Conservation (phyloP, 2,329 filamentous ascomycete genomes). For the Hypoxylon sp. region DNA sequence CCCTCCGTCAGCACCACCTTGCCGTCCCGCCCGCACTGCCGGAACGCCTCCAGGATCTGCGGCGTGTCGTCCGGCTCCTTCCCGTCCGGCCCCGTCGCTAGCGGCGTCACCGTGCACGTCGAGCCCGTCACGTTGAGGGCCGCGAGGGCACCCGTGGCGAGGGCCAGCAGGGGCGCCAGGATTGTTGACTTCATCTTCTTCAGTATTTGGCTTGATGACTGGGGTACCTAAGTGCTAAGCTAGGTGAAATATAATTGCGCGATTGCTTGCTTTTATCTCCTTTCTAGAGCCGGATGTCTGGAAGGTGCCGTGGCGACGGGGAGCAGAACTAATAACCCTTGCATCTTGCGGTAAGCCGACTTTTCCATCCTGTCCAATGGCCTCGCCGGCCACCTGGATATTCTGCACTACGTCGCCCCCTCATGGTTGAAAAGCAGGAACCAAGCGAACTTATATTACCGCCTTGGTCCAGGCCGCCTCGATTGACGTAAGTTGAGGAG, state of each 20-base stretch:
- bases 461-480: slow-evolving; percentile 33
- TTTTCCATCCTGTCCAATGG: slow-evolving; percentile 15
- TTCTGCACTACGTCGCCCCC: slow-evolving; percentile 26
- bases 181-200: slow-evolving; percentile 31
- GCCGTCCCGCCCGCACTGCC: slow-evolving; percentile 60
- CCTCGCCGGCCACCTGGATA: slow-evolving; percentile 9
- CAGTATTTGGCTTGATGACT: not conserved
- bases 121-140: slow-evolving; percentile 46
- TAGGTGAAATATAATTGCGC: slow-evolving; percentile 16
- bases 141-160: slow-evolving; percentile 33
- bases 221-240: not conserved
- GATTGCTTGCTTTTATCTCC: slow-evolving; percentile 19
- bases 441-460: slow-evolving; percentile 34
- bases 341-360: slow-evolving; percentile 18
- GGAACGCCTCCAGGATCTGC: slow-evolving; percentile 63
- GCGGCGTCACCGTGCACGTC: slow-evolving; percentile 49
- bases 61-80: slow-evolving; percentile 60
- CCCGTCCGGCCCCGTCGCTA: slow-evolving; percentile 32
- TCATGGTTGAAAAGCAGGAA: slow-evolving; percentile 13
- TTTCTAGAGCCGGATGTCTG: slow-evolving; percentile 1
- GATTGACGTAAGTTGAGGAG: slow-evolving; percentile 7
- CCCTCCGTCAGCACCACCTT: slow-evolving; percentile 63
- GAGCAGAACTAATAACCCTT: slow-evolving; percentile 17
- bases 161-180: slow-evolving; percentile 29
- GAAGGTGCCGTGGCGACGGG: slow-evolving; percentile 11